A percentile compares a stretch with the other conserved stretches of the same genome.
phyloP scores from a whole-genome alignment of 1,284 basidiomycete genomes.

The Cutaneotrichosporon sp. region DNA sequence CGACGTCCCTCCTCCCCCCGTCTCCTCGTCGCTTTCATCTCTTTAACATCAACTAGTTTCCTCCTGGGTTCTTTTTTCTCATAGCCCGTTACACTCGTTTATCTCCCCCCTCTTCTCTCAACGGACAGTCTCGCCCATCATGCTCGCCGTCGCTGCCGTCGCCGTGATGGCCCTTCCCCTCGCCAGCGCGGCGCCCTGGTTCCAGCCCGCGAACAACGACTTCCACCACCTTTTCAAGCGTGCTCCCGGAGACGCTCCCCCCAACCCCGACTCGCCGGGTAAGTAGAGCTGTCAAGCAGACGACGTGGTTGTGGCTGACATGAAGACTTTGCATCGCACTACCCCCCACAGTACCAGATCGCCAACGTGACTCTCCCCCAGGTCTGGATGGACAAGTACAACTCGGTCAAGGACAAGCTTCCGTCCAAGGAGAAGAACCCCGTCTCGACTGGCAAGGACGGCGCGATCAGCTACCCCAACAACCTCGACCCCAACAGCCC shows the following conservation, averaged over 20 bases:
- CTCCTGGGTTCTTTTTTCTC: neutral
- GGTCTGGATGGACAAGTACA: conserved; percentile 26
- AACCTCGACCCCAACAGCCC: conserved; percentile 23
- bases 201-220: conserved; percentile 14
- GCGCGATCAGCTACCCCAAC: conserved; percentile 21
- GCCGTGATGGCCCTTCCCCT: conserved; percentile 8
- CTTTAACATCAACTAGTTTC: neutral
- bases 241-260: neutral
- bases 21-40: neutral
- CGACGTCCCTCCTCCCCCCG: neutral
- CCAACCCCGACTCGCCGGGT: conserved; percentile 11
- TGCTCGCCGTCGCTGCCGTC: conserved; percentile 11
- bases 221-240: conserved; percentile 25
- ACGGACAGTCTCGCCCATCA: neutral
- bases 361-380: conserved; percentile 20
- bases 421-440: conserved; percentile 11
- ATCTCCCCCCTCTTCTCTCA: neutral
- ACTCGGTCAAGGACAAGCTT: conserved; percentile 4
- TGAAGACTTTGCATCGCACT: conserved; percentile 16
- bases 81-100: neutral
- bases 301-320: neutral
- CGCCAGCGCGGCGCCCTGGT: conserved; percentile 7
- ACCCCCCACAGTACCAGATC: conserved; percentile 12
- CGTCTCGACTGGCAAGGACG: conserved; percentile 19
- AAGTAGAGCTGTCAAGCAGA: neutral